Conservation (phyloP, 345 rosid species). For the Eucalyptus curtisii region DNA sequence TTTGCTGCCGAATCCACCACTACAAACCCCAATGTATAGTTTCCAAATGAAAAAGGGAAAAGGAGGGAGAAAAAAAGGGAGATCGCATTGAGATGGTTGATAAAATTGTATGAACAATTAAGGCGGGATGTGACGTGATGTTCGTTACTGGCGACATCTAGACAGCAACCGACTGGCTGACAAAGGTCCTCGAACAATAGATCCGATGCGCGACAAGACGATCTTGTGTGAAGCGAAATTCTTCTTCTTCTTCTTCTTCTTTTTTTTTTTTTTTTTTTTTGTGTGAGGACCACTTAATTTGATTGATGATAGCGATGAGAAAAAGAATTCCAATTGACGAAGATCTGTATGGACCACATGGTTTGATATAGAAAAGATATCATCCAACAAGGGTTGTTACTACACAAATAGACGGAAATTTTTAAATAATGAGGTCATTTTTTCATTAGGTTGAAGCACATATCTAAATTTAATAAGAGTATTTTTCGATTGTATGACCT, state of each 20-base stretch:
- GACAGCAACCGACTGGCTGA: rapidly evolving
- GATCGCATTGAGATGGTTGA: background rate
- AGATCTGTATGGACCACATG: background rate
- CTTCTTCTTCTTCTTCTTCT: too few relatives aligned
- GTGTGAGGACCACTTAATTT: background rate
- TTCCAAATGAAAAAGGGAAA: background rate
- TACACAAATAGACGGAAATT: background rate
- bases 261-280: background rate
- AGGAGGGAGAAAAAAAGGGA: background rate
- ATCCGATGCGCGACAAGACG: background rate
- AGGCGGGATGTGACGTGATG: background rate
- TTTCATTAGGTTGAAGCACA: background rate
- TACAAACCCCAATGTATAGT: background rate
- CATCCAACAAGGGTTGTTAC: background rate
- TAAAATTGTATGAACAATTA: background rate
- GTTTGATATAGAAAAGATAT: background rate
- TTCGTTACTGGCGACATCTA: background rate
- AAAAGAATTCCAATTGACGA: background rate
- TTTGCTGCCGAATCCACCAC: background rate
- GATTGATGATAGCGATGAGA: rapidly evolving
- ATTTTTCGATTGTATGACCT: background rate
- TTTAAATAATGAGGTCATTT: background rate
- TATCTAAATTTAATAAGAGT: background rate
- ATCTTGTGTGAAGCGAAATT: background rate
- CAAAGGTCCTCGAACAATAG: background rate